A percentile compares a stretch with the other conserved stretches of the same genome.
Conservation (phyloP, 257 asterid genomes). For the Solanum sejunctum region DNA sequence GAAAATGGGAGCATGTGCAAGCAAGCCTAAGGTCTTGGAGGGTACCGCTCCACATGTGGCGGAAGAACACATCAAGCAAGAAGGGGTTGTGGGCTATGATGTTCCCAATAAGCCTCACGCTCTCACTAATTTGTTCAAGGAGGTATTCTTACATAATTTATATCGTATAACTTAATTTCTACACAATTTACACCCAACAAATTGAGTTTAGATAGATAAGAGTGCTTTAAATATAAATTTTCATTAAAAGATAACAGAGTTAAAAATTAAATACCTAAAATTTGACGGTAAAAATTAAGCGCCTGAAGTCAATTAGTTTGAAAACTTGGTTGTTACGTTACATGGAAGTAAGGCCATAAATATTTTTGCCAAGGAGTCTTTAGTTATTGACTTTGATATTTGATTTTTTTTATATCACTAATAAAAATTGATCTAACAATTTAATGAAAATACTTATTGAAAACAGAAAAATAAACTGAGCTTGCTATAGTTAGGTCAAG, state of each 20-base stretch:
- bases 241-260: too few species aligned
- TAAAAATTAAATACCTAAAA: too few species aligned
- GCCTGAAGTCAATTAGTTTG: too few species aligned
- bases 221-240: too few species aligned
- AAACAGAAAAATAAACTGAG: too few species aligned
- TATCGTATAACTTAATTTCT: background rate
- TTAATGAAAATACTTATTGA: too few species aligned
- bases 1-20: background rate
- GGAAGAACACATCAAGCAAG: conserved; percentile 2
- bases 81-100: background rate
- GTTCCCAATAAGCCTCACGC: conserved; percentile 25
- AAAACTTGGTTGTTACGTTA: background rate
- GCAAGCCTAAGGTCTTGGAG: background rate
- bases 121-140: conserved; percentile 29
- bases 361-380: background rate
- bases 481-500: too few species aligned
- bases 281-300: too few species aligned
- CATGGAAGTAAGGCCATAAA: background rate
- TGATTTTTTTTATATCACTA: background rate
- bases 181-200: background rate
- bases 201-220: background rate
- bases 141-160: conserved; percentile 8
- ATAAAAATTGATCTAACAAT: background rate
- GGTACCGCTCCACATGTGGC: background rate
- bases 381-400: background rate